These are phyloP conservation scores for Sugiyamaella grinbergsii DNA, from an alignment of 1,139 yeast species.

Conservation along the genomic window DNA sequence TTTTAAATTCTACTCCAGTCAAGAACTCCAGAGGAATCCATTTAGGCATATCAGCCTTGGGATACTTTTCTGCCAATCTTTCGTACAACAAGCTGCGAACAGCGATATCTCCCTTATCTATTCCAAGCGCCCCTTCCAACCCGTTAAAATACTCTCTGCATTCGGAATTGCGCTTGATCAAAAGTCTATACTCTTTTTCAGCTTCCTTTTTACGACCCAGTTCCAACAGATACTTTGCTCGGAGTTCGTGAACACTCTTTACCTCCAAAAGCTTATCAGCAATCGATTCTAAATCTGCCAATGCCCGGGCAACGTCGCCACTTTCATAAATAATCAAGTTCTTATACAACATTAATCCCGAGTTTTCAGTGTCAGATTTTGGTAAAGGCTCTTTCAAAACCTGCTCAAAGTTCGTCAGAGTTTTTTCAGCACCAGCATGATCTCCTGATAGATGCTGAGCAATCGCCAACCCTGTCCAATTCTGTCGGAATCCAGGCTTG, in stretches of 20 bases:
- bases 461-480: constrained; percentile 88
- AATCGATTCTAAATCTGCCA: constrained; percentile 56
- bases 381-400: constrained; percentile 53
- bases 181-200: constrained; percentile 62
- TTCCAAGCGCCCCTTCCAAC: constrained; percentile 62
- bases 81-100: constrained; percentile 52
- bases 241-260: constrained; percentile 62
- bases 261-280: constrained; percentile 64
- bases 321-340: constrained; percentile 63
- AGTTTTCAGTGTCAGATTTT: constrained; percentile 60
- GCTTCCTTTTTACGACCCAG: constrained; percentile 59
- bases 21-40: constrained; percentile 77
- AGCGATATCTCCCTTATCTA: constrained; percentile 39
- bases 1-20: constrained; percentile 55
- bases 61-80: constrained; percentile 68
- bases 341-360: constrained; percentile 77
- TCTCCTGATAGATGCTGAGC: constrained; percentile 80
- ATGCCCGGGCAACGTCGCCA: constrained; percentile 66
- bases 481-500: constrained; percentile 83
- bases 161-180: constrained; percentile 87
- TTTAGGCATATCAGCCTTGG: constrained; percentile 79
- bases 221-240: constrained; percentile 59
- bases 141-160: constrained; percentile 62
- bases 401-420: constrained; percentile 72
- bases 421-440: constrained; percentile 65